phyloP scores from a whole-genome alignment of 1,139 yeast species.

The Groenewaldozyma sp. region DNA sequence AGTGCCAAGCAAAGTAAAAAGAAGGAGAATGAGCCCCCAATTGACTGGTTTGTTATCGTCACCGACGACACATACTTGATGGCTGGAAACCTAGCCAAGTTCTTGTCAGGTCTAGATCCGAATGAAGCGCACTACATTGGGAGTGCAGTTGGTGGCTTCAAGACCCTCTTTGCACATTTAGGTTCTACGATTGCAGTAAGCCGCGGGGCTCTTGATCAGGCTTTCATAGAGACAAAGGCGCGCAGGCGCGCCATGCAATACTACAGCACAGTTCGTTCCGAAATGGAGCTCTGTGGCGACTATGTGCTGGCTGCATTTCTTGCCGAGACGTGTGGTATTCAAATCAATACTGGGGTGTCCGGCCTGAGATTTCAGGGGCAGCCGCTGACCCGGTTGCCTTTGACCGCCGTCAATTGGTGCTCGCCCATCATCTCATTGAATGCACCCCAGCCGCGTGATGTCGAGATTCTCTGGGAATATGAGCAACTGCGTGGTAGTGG shows the following conservation, averaged over 20 bases:
- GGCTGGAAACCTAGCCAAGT: conserved; percentile 20
- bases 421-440: conserved; percentile 27
- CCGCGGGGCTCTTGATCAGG: conserved; percentile 22
- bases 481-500: conserved; percentile 16
- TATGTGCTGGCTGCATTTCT: conserved; percentile 25
- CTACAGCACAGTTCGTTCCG: conserved; percentile 14
- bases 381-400: conserved; percentile 14
- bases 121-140: conserved; percentile 24
- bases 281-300: conserved; percentile 27
- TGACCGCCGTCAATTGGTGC: conserved; percentile 25
- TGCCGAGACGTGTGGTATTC: conserved; percentile 16
- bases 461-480: conserved; percentile 28
- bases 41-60: conserved; percentile 29
- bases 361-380: conserved; percentile 18
- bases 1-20: background rate
- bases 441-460: conserved; percentile 23
- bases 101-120: conserved; percentile 20
- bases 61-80: conserved; percentile 30
- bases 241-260: background rate
- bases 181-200: conserved; percentile 31
- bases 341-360: conserved; percentile 17
- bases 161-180: conserved; percentile 29
- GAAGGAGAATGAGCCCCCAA: conserved; percentile 8
- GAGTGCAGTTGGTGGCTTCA: conserved; percentile 19
- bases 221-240: conserved; percentile 9